These are phyloP conservation scores for Yarrowia keelungensis DNA, from an alignment of 805 yeast genomes.

Conservation along the genomic window DNA sequence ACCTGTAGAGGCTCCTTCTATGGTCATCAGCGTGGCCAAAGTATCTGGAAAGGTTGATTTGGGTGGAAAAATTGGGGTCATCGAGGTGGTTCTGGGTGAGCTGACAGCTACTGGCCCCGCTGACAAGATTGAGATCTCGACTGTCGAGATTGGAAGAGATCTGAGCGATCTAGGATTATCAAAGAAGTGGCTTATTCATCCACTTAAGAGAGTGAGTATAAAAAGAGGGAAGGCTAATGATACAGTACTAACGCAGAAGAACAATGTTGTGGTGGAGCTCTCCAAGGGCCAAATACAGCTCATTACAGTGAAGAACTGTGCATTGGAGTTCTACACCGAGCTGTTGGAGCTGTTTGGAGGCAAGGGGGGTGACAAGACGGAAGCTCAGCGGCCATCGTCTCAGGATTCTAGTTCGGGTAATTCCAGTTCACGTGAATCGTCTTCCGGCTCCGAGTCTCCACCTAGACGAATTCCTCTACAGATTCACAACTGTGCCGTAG, in stretches of 20 bases:
- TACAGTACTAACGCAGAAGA: conserved; percentile 11
- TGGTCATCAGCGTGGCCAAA: background rate
- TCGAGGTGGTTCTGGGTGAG: conserved; percentile 12
- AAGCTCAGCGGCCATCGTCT: background rate
- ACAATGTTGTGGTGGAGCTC: conserved; percentile 48
- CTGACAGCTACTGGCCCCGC: conserved; percentile 8
- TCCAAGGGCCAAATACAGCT: conserved; percentile 52
- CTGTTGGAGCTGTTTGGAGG: conserved; percentile 60
- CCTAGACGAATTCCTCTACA: conserved; percentile 6
- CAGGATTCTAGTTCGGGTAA: background rate
- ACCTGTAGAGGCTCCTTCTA: background rate
- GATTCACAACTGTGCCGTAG: conserved; percentile 24
- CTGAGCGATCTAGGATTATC: conserved; percentile 4
- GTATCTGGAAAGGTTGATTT: background rate
- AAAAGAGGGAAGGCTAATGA: too few relatives aligned
- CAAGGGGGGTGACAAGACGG: background rate
- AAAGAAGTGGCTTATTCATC: conserved; percentile 18
- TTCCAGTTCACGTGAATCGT: background rate
- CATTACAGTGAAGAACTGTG: conserved; percentile 57
- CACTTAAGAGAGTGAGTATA: conserved; percentile 17
- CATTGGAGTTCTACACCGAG: conserved; percentile 55
- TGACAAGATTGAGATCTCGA: conserved; percentile 7
- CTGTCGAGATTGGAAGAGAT: conserved; percentile 26
- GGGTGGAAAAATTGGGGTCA: background rate
- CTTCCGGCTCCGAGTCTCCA: background rate